phyloP scores from a whole-genome alignment of 148 eudicot species.

The Amaranthus hypochondriacus region DNA sequence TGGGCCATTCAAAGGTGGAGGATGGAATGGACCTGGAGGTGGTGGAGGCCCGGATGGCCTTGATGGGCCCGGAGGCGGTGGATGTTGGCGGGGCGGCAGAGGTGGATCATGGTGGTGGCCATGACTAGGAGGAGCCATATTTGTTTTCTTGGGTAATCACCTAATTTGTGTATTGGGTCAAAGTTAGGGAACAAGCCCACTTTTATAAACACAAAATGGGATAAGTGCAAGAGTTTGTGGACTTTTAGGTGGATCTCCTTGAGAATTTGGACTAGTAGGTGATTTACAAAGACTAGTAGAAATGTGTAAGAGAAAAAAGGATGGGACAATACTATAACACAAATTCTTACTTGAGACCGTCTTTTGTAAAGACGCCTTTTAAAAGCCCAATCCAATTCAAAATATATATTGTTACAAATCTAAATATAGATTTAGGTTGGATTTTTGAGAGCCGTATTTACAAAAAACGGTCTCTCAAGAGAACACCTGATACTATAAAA shows the following conservation, averaged over 20 bases:
- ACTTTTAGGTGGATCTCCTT: not conserved
- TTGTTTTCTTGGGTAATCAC: not conserved
- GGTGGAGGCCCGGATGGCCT: constrained; percentile 18
- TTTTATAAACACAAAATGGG: constrained; percentile 2
- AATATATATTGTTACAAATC: no score
- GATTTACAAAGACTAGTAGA: constrained; percentile 5
- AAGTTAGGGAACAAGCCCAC: not conserved
- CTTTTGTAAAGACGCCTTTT: no score
- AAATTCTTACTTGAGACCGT: no score
- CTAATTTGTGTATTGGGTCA: not conserved
- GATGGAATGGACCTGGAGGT: constrained; percentile 15
- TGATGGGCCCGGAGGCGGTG: constrained; percentile 12
- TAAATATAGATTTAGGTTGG: no score
- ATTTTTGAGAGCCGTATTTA: no score
- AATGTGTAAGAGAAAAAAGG: no score
- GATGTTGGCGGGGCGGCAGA: not conserved
- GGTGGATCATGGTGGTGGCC: constrained; percentile 5
- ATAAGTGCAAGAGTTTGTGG: not conserved
- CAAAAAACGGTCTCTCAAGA: no score
- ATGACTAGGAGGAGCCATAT: constrained; percentile 17
- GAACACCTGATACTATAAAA: no score
- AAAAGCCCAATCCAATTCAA: no score
- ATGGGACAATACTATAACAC: no score
- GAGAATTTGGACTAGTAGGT: constrained; percentile 8
- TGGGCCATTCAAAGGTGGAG: constrained; percentile 15